Evolutionary conservation across 805 yeast species (phyloP).

Genomic region (Kodamaea neixiangensis): DNA sequence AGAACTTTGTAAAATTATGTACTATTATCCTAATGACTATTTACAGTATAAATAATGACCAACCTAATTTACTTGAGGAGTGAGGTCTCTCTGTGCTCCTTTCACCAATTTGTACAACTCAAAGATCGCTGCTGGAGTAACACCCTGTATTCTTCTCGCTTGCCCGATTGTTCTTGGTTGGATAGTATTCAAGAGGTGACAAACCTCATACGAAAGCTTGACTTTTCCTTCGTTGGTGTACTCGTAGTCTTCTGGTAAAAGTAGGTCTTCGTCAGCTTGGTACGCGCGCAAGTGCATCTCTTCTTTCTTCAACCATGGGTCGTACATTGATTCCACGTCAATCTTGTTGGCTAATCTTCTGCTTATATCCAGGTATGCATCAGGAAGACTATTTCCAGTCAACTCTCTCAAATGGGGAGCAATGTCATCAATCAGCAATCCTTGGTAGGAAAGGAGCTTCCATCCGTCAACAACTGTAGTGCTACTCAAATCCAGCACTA

Average conservation of each 20-base stretch:
- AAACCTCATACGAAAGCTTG: slow-evolving; percentile 73
- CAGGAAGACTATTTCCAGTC: slow-evolving; percentile 26
- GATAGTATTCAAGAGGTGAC: slow-evolving; percentile 64
- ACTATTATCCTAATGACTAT: background rate
- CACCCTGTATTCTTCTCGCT: slow-evolving; percentile 91
- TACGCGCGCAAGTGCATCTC: slow-evolving; percentile 71
- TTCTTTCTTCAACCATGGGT: slow-evolving; percentile 77
- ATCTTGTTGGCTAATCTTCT: slow-evolving; percentile 57
- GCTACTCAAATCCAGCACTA: slow-evolving; percentile 50
- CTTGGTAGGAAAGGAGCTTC: slow-evolving; percentile 65
- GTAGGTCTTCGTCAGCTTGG: slow-evolving; percentile 75
- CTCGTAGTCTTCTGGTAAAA: slow-evolving; percentile 67
- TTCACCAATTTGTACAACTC: slow-evolving; percentile 65
- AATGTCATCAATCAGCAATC: slow-evolving; percentile 31
- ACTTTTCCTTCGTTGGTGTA: slow-evolving; percentile 54
- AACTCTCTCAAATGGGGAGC: slow-evolving; percentile 29
- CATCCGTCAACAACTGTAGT: slow-evolving; percentile 53
- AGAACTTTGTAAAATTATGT: background rate
- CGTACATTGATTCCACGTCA: slow-evolving; percentile 79
- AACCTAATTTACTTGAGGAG: background rate
- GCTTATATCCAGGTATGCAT: slow-evolving; percentile 23
- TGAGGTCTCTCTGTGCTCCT: slow-evolving; percentile 22
- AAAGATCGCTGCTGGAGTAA: slow-evolving; percentile 90
- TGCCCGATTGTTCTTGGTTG: slow-evolving; percentile 93
- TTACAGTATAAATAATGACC: too few species aligned